These are phyloP conservation scores for Saccharomyces hybrid DNA, from an alignment of 1,139 yeast species.

Conservation along the genomic window DNA sequence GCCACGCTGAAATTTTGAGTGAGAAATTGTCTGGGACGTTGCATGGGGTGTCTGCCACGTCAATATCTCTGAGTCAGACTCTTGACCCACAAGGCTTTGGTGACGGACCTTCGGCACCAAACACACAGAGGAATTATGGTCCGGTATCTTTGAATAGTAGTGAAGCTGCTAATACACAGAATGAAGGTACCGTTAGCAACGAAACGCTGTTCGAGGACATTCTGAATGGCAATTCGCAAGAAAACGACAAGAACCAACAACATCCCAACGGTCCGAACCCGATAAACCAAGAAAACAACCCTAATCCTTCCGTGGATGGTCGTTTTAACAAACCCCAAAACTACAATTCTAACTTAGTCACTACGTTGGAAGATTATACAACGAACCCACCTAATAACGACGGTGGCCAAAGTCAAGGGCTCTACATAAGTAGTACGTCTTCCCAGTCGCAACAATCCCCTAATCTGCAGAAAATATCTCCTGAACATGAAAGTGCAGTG, in stretches of 20 bases:
- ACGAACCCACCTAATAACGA: constrained; percentile 6
- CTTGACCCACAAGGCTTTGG: neutral
- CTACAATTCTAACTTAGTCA: neutral
- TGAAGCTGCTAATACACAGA: neutral
- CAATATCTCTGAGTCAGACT: constrained; percentile 11
- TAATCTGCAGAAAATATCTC: neutral
- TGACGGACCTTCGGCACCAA: constrained; percentile 1
- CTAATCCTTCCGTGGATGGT: neutral
- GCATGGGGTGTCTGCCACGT: constrained; percentile 21
- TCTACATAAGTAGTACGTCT: neutral
- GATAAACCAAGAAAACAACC: neutral
- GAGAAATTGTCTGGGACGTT: constrained; percentile 23
- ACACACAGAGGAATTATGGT: neutral
- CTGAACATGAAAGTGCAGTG: neutral
- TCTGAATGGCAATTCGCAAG: neutral
- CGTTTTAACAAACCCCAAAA: neutral
- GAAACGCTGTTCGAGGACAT: neutral
- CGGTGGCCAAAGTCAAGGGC: neutral
- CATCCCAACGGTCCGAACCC: neutral
- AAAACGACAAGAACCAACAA: neutral
- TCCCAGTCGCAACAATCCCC: neutral
- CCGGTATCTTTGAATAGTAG: neutral
- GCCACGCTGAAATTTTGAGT: constrained; percentile 22
- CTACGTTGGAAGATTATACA: neutral
- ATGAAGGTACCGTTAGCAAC: neutral